These are phyloP conservation scores for Pythium folliculosum DNA, from an alignment of 352 stramenopile species.

Conservation along the genomic window DNA sequence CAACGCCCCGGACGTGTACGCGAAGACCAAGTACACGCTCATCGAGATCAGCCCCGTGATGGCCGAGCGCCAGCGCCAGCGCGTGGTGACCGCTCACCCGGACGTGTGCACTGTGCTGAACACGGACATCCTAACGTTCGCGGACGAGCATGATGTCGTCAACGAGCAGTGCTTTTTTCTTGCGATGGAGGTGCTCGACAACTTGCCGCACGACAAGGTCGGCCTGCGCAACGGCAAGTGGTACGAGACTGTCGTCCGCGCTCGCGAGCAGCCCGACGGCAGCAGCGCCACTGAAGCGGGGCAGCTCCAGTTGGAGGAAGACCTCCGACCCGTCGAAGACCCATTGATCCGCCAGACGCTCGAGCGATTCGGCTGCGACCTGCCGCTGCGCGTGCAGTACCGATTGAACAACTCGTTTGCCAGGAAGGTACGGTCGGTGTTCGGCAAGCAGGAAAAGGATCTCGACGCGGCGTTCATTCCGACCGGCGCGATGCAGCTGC, in stretches of 20 bases:
- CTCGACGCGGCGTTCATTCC: slow-evolving; percentile 85
- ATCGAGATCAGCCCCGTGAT: slow-evolving; percentile 90
- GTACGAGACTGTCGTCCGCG: slow-evolving; percentile 68
- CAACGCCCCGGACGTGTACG: slow-evolving; percentile 77
- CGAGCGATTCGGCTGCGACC: slow-evolving; percentile 68
- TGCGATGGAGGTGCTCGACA: slow-evolving; percentile 90
- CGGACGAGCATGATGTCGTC: slow-evolving; percentile 52
- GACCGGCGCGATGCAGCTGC: slow-evolving; percentile 84
- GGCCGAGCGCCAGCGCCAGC: slow-evolving; percentile 72
- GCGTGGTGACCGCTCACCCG: slow-evolving; percentile 59
- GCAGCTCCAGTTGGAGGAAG: slow-evolving; percentile 43
- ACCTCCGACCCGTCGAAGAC: slow-evolving; percentile 54
- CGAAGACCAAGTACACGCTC: slow-evolving; percentile 82
- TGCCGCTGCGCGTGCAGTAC: slow-evolving; percentile 68
- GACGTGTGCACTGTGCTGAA: slow-evolving; percentile 74
- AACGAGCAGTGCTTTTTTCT: slow-evolving; percentile 76
- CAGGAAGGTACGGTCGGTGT: slow-evolving; percentile 47
- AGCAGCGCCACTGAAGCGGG: neutral
- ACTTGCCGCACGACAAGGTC: slow-evolving; percentile 92
- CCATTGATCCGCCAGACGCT: slow-evolving; percentile 76
- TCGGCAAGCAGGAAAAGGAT: slow-evolving; percentile 50
- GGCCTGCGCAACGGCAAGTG: slow-evolving; percentile 71
- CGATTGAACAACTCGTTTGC: slow-evolving; percentile 57
- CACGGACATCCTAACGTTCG: slow-evolving; percentile 78
- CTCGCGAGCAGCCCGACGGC: slow-evolving; percentile 17